Evolutionary conservation across 352 stramenopile species (phyloP).

Genomic region (Phytophthora multivora): DNA sequence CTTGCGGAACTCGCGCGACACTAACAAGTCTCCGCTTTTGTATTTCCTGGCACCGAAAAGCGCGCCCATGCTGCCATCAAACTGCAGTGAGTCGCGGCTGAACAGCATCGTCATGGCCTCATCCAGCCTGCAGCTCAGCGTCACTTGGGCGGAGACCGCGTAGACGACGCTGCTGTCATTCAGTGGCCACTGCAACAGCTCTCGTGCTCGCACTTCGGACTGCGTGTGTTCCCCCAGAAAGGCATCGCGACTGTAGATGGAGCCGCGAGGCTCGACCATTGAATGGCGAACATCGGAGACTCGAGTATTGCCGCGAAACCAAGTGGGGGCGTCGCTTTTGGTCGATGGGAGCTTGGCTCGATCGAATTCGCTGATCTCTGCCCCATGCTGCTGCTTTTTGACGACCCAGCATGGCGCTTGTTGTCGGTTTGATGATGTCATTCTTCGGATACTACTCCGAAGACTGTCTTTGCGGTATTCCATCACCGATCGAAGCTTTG

Average conservation of each 20-base stretch:
- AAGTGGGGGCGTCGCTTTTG: constrained; percentile 12
- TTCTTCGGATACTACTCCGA: constrained; percentile 16
- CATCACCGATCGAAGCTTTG: constrained; percentile 43
- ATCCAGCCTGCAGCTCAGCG: constrained; percentile 54
- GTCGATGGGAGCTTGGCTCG: constrained; percentile 30
- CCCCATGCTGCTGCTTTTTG: constrained; percentile 48
- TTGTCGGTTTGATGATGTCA: constrained; percentile 5
- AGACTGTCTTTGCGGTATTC: constrained; percentile 21
- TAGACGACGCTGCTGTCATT: constrained; percentile 53
- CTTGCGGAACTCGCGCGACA: constrained; percentile 42
- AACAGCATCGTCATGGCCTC: constrained; percentile 72
- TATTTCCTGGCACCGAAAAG: constrained; percentile 62
- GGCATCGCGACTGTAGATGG: constrained; percentile 24
- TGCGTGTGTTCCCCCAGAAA: constrained; percentile 20
- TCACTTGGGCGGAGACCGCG: constrained; percentile 56
- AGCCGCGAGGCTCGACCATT: constrained; percentile 33
- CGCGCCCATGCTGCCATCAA: constrained; percentile 59
- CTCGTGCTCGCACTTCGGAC: constrained; percentile 20
- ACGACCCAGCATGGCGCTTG: constrained; percentile 38
- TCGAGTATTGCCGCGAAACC: constrained; percentile 12
- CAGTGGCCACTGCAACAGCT: constrained; percentile 45
- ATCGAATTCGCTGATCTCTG: constrained; percentile 60
- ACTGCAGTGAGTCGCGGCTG: constrained; percentile 55
- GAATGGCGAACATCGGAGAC: constrained; percentile 22
- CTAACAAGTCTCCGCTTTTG: constrained; percentile 57